Conservation (phyloP, 2,329 filamentous ascomycete genomes). For the Coleophoma crateriformis region DNA sequence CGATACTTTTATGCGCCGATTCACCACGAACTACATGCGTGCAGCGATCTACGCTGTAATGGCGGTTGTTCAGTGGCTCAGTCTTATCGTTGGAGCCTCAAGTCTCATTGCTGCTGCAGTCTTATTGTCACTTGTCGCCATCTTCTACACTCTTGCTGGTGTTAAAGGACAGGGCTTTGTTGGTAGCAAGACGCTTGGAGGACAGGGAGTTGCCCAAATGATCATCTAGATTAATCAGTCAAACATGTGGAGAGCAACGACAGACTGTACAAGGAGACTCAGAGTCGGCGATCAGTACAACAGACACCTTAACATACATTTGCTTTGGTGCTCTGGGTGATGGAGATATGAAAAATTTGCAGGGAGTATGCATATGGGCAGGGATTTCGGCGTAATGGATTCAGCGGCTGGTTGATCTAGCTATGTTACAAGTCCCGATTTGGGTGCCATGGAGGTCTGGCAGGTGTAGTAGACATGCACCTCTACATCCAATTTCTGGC, state of each 20-base stretch:
- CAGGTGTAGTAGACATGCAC: conserved; percentile 8
- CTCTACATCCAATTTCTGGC: too few species aligned
- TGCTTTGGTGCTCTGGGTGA: not conserved
- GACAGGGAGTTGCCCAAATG: conserved; percentile 93
- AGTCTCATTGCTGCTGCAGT: conserved; percentile 84
- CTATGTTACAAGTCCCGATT: conserved; percentile 10
- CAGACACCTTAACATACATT: too few species aligned
- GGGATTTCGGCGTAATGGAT: conserved; percentile 12
- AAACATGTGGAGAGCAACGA: too few species aligned
- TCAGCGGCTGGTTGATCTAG: conserved; percentile 11
- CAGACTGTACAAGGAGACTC: too few species aligned
- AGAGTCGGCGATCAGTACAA: too few species aligned
- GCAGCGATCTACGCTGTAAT: conserved; percentile 80
- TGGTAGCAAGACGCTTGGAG: conserved; percentile 92
- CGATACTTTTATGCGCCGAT: conserved; percentile 81
- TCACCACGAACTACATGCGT: conserved; percentile 97
- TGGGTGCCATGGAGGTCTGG: conserved; percentile 5
- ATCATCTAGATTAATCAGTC: conserved; percentile 61
- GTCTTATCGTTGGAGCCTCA: conserved; percentile 56
- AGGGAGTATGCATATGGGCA: conserved; percentile 13
- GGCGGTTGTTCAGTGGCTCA: conserved; percentile 80
- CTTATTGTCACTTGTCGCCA: conserved; percentile 67
- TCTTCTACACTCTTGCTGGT: conserved; percentile 77
- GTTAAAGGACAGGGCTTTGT: conserved; percentile 82
- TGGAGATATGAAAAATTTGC: conserved; percentile 5